Evolutionary conservation across 768 basidiomycete genomes (phyloP).

Genomic region (Suillus subluteus): DNA sequence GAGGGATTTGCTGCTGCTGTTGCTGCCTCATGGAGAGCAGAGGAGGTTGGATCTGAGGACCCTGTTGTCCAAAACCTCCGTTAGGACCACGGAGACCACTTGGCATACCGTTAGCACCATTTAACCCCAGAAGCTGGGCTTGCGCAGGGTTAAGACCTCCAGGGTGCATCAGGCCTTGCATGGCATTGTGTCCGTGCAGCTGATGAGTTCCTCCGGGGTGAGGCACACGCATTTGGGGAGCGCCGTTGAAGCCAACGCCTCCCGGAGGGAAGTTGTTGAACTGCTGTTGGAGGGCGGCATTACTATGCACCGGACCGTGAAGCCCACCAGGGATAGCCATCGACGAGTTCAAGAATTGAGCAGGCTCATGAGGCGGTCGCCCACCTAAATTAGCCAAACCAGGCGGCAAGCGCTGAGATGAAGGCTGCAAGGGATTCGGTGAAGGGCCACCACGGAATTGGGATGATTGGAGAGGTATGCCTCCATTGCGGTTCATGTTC

Average conservation of each 20-base stretch:
- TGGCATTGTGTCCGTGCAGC: slow-evolving; percentile 51
- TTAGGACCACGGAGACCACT: slow-evolving; percentile 51
- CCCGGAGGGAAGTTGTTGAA: slow-evolving; percentile 59
- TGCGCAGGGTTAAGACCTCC: slow-evolving; percentile 55
- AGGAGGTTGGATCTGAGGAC: slow-evolving; percentile 34
- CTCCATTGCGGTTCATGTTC: slow-evolving; percentile 50
- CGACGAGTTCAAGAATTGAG: slow-evolving; percentile 52
- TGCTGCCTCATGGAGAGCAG: slow-evolving; percentile 38
- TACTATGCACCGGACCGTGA: slow-evolving; percentile 50
- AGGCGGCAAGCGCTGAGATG: slow-evolving; percentile 69
- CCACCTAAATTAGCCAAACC: slow-evolving; percentile 83
- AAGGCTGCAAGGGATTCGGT: slow-evolving; percentile 52
- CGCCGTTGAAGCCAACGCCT: slow-evolving; percentile 47
- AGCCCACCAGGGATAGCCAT: slow-evolving; percentile 51
- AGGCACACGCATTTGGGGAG: slow-evolving; percentile 52
- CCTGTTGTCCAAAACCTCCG: slow-evolving; percentile 42
- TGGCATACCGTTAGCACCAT: slow-evolving; percentile 47
- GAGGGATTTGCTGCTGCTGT: slow-evolving; percentile 53
- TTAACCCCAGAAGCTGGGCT: slow-evolving; percentile 48
- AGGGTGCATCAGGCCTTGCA: slow-evolving; percentile 58
- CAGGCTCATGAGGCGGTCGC: slow-evolving; percentile 78
- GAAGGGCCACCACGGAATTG: slow-evolving; percentile 76
- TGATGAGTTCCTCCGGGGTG: slow-evolving; percentile 48
- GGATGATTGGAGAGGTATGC: slow-evolving; percentile 58
- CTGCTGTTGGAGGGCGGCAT: slow-evolving; percentile 47